Conservation (phyloP, 345 rosid genomes). For the Nephelium lappaceum region DNA sequence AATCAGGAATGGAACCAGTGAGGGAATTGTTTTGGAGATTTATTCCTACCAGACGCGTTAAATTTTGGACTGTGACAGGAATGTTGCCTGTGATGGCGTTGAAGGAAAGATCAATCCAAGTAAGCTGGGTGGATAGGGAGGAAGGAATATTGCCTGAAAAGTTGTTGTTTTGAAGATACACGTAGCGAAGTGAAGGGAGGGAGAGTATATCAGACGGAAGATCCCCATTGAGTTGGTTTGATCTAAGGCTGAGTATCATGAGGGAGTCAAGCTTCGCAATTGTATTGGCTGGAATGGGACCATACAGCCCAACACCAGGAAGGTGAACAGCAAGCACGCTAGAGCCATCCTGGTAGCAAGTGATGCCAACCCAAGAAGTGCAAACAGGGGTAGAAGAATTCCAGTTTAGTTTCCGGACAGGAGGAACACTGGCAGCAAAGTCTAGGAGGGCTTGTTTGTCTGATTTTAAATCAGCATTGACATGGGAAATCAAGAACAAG, state of each 20-base stretch:
- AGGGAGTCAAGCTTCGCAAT: constrained; percentile 78
- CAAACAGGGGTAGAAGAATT: constrained; percentile 51
- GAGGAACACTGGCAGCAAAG: constrained; percentile 72
- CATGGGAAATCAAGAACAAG: constrained; percentile 36
- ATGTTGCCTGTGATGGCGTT: constrained; percentile 70
- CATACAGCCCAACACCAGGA: constrained; percentile 78
- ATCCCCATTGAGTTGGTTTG: constrained; percentile 63
- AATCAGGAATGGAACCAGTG: constrained; percentile 59
- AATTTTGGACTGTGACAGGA: constrained; percentile 53
- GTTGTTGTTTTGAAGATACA: constrained; percentile 80
- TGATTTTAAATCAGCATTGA: constrained; percentile 50
- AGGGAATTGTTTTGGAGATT: constrained; percentile 75
- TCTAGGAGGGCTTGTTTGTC: constrained; percentile 80
- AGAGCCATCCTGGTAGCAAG: constrained; percentile 51
- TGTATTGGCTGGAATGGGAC: constrained; percentile 78
- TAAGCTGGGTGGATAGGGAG: constrained; percentile 49
- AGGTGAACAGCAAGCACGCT: constrained; percentile 73
- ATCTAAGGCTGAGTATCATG: constrained; percentile 70
- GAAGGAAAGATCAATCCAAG: constrained; percentile 72
- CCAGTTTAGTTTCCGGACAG: constrained; percentile 84
- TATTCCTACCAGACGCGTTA: constrained; percentile 57
- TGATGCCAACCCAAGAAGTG: constrained; percentile 77
- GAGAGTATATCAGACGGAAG: constrained; percentile 75
- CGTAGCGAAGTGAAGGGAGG: constrained; percentile 64
- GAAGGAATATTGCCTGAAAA: constrained; percentile 76